Evolutionary conservation across 163 green algal genomes (phyloP).

Genomic region (Prototheca stagnorum): DNA sequence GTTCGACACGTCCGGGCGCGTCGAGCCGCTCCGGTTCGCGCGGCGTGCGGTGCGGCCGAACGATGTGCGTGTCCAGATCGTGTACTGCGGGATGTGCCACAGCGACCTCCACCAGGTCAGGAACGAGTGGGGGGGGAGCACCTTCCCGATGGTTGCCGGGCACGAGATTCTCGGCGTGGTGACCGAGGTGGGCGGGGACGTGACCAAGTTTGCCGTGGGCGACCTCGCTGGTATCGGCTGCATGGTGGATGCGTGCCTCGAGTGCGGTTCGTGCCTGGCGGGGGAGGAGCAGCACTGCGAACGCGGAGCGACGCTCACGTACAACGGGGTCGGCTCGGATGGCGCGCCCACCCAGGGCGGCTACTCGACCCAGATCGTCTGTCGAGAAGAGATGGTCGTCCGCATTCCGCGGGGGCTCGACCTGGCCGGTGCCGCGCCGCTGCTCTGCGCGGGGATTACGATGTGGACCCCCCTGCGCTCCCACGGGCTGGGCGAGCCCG

Average conservation of each 20-base stretch:
- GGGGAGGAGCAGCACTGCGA: conserved; percentile 34
- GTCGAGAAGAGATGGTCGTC: conserved; percentile 23
- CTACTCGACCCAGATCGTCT: conserved; percentile 36
- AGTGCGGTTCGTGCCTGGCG: conserved; percentile 24
- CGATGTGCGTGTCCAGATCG: conserved; percentile 41
- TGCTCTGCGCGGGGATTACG: conserved; percentile 79
- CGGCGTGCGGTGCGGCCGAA: conserved; percentile 18
- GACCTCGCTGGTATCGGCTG: conserved; percentile 66
- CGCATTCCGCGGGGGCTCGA: conserved; percentile 45
- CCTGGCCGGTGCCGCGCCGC: conserved; percentile 44
- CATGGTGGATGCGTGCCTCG: conserved; percentile 47
- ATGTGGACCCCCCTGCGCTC: conserved; percentile 50
- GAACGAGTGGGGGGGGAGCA: conserved; percentile 43
- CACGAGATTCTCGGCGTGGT: conserved; percentile 72
- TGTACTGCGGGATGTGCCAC: conserved; percentile 54
- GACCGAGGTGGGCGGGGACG: conserved; percentile 45
- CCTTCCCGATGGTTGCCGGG: conserved; percentile 29
- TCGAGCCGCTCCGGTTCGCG: conserved; percentile 31
- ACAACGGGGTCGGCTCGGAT: conserved; percentile 24
- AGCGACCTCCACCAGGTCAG: conserved; percentile 57
- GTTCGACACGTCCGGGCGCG: conserved; percentile 13
- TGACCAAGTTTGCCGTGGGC: conserved; percentile 56
- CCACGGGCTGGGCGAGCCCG: conserved; percentile 53
- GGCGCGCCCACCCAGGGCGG: conserved; percentile 32
- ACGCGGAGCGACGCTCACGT: conserved; percentile 14